Base-by-base conservation (phyloP, 257 asterid genomes). In the Schizonepeta tenuifolia region DNA sequence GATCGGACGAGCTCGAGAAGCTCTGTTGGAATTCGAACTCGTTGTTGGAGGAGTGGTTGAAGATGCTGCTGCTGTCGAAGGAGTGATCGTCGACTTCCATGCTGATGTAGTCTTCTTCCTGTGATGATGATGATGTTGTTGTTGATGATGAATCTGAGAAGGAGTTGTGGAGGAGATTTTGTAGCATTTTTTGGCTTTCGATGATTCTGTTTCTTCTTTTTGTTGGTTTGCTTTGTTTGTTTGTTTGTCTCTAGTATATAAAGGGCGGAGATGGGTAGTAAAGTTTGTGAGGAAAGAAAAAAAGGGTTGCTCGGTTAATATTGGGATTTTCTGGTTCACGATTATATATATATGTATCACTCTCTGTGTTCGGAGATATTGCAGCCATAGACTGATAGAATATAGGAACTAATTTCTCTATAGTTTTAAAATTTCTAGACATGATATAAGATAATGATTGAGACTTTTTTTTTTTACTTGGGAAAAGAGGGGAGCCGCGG, bases 1-100 rank as follows among this genome's bases (percentile, higher is more conserved):
- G 80, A 33, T 84, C 88, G 26, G 86, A 85, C 20, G 89, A 85
- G 83, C 78, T 79, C 1, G 96, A 82, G 40, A 86, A 84, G 80
- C 88, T 92, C 59, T 90, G 98, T 50, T 90, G 98, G 87, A 92
- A 92, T 81, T 92, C 98, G 11, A 92, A 92, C 35, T 92, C 97
- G 69, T 84, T 76, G 18, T 58, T 67, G 31, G 76, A 69, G 78
- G 79, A 71, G 18, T 77, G 81, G 60, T 58, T 57, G 77, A 87
- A 82, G 51, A 80, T 67, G 74, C 78, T 74, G n/a, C n/a, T n/a
- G 67, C 80, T 22, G 24, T 55, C 73, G 41, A 82, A 71, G 26
- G 86, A 82, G n/a, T 86, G 66, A 13, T 78, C 76, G 1, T 65
- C 41, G 9, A 85, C 85, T 79, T 92, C 96, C 89, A 92, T 89